phyloP scores from a whole-genome alignment of 352 stramenopile species.

The Elongisporangium senticosum region DNA sequence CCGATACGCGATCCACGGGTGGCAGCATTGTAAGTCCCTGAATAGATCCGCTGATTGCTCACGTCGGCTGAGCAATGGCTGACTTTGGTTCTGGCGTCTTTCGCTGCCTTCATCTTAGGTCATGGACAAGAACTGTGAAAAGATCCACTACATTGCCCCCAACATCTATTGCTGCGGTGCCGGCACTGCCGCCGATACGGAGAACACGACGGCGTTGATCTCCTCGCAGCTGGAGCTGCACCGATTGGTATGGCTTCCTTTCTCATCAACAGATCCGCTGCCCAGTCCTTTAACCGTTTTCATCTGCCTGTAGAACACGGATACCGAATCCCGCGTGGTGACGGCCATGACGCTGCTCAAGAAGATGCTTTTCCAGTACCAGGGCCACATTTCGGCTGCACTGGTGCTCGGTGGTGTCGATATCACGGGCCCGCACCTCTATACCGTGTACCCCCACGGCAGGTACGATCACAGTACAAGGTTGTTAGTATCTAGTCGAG shows the following conservation, averaged over 20 bases:
- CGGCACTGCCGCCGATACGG: slow-evolving; percentile 96
- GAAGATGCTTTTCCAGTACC: slow-evolving; percentile 95
- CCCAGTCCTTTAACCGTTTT: not conserved
- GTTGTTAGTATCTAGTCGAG: too few relatives aligned
- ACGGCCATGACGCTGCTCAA: slow-evolving; percentile 97
- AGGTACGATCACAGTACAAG: slow-evolving; percentile 24
- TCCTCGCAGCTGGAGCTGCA: slow-evolving; percentile 94
- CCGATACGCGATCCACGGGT: slow-evolving; percentile 96
- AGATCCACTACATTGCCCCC: slow-evolving; percentile 99
- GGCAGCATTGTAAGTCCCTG: slow-evolving; percentile 65
- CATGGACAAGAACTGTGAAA: slow-evolving; percentile 99
- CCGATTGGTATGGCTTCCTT: slow-evolving; percentile 70
- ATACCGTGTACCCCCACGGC: slow-evolving; percentile 98
- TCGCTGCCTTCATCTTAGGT: slow-evolving; percentile 34
- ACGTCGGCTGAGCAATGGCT: not conserved
- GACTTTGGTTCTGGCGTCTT: not conserved
- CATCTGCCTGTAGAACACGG: slow-evolving; percentile 52
- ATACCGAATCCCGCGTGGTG: slow-evolving; percentile 89
- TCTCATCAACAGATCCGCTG: too few relatives aligned
- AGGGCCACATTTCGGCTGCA: slow-evolving; percentile 94
- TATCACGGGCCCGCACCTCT: slow-evolving; percentile 93
- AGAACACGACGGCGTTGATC: slow-evolving; percentile 87
- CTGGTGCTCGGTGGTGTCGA: slow-evolving; percentile 98
- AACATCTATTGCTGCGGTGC: slow-evolving; percentile 99
- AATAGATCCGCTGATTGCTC: not conserved